Evolutionary conservation across 2,329 filamentous ascomycete genomes (phyloP).

Genomic region (Drechslerella coelobrocha): DNA sequence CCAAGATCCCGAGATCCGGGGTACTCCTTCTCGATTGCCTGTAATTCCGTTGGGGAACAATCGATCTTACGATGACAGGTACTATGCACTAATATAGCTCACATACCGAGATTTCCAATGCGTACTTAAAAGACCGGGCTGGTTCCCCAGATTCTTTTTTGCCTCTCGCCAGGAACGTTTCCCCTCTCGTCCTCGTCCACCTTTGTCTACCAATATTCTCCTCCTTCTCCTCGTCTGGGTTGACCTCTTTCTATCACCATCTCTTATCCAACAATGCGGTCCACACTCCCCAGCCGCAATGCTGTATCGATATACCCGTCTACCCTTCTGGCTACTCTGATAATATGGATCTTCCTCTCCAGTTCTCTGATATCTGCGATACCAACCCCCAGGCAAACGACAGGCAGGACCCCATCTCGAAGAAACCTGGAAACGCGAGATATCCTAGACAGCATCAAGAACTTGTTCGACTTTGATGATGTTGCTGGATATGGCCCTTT

Average conservation of each 20-base stretch:
- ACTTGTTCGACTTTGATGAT: conserved; percentile 19
- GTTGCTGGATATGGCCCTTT: conserved; percentile 37
- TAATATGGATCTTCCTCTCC: conserved; percentile 19
- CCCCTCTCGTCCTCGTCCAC: conserved; percentile 4
- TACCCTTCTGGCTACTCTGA: conserved; percentile 35
- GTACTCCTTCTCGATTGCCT: no score
- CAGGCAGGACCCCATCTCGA: conserved; percentile 21
- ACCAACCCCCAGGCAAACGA: conserved; percentile 31
- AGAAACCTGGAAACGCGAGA: conserved; percentile 28
- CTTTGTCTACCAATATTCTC: conserved; percentile 1
- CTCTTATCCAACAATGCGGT: conserved; percentile 20
- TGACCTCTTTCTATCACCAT: conserved; percentile 9
- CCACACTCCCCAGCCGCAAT: conserved; percentile 4
- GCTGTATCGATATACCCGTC: conserved; percentile 16
- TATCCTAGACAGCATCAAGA: conserved; percentile 29
- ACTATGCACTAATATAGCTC: no score
- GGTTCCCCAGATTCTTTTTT: conserved; percentile 47
- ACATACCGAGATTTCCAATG: no score
- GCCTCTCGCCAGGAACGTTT: conserved; percentile 28
- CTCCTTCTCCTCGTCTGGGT: background rate
- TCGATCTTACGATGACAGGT: no score
- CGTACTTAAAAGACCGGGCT: conserved; percentile 43
- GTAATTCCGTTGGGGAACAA: background rate
- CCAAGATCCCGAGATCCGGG: background rate
- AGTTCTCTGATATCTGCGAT: conserved; percentile 15